phyloP scores from a whole-genome alignment of 2,329 filamentous ascomycete species.

The Alternaria incomplexa region DNA sequence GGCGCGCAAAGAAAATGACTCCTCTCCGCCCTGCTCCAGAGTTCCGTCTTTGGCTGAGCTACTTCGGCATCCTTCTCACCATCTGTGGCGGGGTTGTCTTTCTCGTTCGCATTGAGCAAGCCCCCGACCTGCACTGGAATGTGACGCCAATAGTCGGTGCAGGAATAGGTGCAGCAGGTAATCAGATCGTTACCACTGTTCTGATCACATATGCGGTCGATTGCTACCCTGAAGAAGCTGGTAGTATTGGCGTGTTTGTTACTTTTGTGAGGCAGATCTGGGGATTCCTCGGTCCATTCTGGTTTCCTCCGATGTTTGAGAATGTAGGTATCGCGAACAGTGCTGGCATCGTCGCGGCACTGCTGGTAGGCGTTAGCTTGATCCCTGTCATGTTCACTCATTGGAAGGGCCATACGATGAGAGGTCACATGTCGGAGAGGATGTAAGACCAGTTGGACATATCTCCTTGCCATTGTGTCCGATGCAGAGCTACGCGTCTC shows the following conservation, averaged over 20 bases:
- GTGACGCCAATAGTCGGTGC: conserved; percentile 63
- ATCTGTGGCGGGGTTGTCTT: conserved; percentile 63
- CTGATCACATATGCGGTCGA: conserved; percentile 67
- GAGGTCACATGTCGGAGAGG: conserved; percentile 26
- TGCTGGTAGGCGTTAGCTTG: conserved; percentile 35
- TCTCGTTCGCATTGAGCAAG: conserved; percentile 57
- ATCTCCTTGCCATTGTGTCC: neutral
- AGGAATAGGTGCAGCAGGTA: conserved; percentile 59
- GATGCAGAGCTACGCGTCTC: neutral
- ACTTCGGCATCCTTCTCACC: conserved; percentile 58
- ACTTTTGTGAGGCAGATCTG: conserved; percentile 61
- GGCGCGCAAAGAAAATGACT: conserved; percentile 44
- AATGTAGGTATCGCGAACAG: conserved; percentile 45
- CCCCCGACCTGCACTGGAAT: conserved; percentile 57
- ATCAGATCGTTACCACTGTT: conserved; percentile 67
- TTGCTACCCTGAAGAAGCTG: conserved; percentile 60
- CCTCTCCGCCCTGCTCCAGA: conserved; percentile 58
- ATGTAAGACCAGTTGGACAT: conserved; percentile 6
- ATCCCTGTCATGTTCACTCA: conserved; percentile 34
- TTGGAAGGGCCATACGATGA: conserved; percentile 29
- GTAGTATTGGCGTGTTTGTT: conserved; percentile 64
- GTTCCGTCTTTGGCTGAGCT: conserved; percentile 64
- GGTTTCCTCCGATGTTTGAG: conserved; percentile 50
- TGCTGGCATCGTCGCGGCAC: conserved; percentile 46
- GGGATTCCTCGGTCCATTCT: conserved; percentile 52